Evolutionary conservation across 208 protist species (phyloP).

Genomic region (Trypanosoma conorhini): DNA sequence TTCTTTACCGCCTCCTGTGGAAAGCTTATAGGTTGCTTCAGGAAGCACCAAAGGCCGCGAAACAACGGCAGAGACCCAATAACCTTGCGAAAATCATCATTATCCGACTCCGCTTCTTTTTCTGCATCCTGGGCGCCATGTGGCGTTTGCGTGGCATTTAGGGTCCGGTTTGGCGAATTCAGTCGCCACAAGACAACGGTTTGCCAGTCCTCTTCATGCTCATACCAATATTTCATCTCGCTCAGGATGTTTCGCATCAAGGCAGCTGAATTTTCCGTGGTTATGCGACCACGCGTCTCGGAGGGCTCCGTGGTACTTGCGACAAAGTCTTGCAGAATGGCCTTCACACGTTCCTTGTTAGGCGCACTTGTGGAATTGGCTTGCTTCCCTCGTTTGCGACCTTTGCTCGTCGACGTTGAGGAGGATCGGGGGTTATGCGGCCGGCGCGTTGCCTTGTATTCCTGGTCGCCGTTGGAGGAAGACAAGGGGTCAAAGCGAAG

Average conservation of each 20-base stretch:
- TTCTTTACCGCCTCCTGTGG: neutral
- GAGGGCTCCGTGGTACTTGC: neutral
- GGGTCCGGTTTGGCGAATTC: neutral
- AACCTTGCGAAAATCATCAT: slow-evolving; percentile 5
- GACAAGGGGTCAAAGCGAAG: slow-evolving; percentile 17
- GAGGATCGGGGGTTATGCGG: neutral
- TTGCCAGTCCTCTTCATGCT: slow-evolving; percentile 49
- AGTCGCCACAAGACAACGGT: slow-evolving; percentile 38
- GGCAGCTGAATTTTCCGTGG: neutral
- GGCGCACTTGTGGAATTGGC: neutral
- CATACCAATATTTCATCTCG: slow-evolving; percentile 51
- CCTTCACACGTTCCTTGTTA: slow-evolving; percentile 17
- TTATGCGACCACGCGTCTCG: neutral
- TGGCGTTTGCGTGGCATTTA: neutral
- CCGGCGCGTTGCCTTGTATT: neutral
- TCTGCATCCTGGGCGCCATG: neutral
- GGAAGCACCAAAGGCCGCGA: slow-evolving; percentile 64
- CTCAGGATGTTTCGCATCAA: slow-evolving; percentile 40
- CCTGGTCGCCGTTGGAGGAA: neutral
- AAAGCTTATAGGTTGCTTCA: slow-evolving; percentile 23
- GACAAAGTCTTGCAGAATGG: slow-evolving; percentile 23
- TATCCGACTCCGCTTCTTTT: neutral
- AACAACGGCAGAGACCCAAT: slow-evolving; percentile 46
- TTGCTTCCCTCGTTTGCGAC: neutral
- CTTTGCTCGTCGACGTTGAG: neutral